Conservation (phyloP, 768 basidiomycete genomes). For the Serendipita sp. region DNA sequence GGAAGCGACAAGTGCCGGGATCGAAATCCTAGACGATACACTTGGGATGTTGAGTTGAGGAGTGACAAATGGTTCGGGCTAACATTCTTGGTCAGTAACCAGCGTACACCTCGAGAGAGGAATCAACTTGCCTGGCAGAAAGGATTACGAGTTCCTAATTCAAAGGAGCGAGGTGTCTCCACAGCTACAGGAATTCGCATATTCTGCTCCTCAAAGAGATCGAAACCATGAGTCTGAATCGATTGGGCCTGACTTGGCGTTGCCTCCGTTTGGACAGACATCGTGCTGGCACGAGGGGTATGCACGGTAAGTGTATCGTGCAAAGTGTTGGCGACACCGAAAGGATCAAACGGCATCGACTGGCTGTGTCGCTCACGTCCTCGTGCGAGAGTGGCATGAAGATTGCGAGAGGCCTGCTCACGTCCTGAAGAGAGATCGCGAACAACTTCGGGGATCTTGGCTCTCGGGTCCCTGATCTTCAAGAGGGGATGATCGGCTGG, state of each 20-base stretch:
- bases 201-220: neutral
- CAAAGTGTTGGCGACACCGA: neutral
- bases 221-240: neutral
- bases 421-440: neutral
- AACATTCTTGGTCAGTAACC: neutral
- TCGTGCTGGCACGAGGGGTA: neutral
- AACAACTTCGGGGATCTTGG: constrained; percentile 25
- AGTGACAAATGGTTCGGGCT: neutral
- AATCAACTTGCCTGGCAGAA: neutral
- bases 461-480: constrained; percentile 46
- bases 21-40: neutral
- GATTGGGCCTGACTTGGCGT: neutral
- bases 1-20: neutral
- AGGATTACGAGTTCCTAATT: neutral
- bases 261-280: neutral
- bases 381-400: neutral
- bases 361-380: neutral
- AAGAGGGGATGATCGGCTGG: constrained; percentile 53
- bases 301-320: neutral
- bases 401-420: neutral
- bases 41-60: neutral
- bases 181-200: neutral
- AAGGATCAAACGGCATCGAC: neutral
- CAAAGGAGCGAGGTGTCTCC: neutral
- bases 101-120: neutral